Conservation (phyloP, 2,329 filamentous ascomycete genomes). For the Colletotrichum tanaceti region DNA sequence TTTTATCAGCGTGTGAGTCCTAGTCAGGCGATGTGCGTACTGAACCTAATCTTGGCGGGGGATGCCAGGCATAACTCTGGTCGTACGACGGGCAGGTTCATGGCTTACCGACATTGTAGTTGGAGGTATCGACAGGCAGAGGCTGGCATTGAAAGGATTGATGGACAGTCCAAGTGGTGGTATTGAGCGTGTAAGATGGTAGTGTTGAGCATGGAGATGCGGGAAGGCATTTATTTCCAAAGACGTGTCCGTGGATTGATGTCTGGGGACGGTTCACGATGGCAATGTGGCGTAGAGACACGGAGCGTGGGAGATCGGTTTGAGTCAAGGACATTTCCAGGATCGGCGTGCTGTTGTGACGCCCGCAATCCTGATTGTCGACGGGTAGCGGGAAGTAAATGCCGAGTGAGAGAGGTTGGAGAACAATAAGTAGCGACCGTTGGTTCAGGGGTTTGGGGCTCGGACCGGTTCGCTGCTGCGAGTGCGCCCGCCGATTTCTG, state of each 20-base stretch:
- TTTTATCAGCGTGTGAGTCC: neutral
- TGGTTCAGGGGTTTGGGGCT: conserved; percentile 13
- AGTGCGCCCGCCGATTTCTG: conserved; percentile 22
- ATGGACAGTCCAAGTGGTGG: neutral
- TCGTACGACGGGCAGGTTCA: conserved; percentile 4
- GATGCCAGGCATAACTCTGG: neutral
- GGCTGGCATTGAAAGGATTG: neutral
- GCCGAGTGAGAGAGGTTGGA: conserved; percentile 2
- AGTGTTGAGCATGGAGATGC: neutral
- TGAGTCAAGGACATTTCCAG: neutral
- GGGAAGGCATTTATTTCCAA: neutral
- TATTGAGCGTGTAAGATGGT: neutral
- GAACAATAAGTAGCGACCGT: neutral
- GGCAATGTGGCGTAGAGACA: neutral
- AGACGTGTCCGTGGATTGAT: neutral
- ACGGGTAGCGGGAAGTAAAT: conserved; percentile 23
- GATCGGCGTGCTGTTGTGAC: conserved; percentile 10
- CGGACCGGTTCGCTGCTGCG: conserved; percentile 27
- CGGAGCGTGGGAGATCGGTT: conserved; percentile 10
- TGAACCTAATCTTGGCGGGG: conserved; percentile 15
- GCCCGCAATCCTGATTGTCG: conserved; percentile 1
- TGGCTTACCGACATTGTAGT: conserved; percentile 3
- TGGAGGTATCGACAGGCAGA: neutral
- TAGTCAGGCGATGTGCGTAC: conserved; percentile 21
- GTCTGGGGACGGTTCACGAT: conserved; percentile 16